Conservation (phyloP, 2,329 filamentous ascomycete genomes). For the Calonectria montana region DNA sequence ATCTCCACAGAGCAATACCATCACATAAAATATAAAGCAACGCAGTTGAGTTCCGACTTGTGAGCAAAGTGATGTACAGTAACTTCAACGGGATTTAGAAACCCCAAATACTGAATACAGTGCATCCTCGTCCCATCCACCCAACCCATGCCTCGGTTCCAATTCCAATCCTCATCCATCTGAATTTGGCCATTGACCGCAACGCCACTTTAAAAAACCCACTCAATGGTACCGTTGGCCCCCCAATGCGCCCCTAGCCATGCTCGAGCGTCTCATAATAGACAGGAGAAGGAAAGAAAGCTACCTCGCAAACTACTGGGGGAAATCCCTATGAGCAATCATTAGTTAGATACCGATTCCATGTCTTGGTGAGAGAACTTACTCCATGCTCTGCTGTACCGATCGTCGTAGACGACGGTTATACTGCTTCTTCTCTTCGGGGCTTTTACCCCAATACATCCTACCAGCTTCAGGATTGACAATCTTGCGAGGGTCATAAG, state of each 20-base stretch:
- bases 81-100: not conserved
- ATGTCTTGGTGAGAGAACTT: slow-evolving; percentile 36
- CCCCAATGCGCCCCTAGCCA: slow-evolving; percentile 30
- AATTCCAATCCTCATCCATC: slow-evolving; percentile 16
- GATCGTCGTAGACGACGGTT: slow-evolving; percentile 83
- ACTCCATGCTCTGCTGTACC: slow-evolving; percentile 77
- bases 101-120: not conserved
- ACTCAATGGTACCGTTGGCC: not conserved
- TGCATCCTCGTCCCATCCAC: not conserved
- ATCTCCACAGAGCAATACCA: slow-evolving; percentile 18
- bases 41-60: not conserved
- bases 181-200: slow-evolving; percentile 17
- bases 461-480: slow-evolving; percentile 89
- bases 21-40: not conserved
- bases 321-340: slow-evolving; percentile 44
- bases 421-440: slow-evolving; percentile 84
- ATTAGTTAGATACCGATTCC: slow-evolving; percentile 12
- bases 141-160: slow-evolving; percentile 13
- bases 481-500: slow-evolving; percentile 89
- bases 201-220: slow-evolving; percentile 35
- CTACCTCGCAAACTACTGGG: slow-evolving; percentile 37
- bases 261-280: slow-evolving; percentile 19
- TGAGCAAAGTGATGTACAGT: not conserved
- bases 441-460: slow-evolving; percentile 82
- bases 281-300: not conserved